Percentiles rank a stretch among this genome's conserved stretches.
These are phyloP conservation scores for Myriosclerotinia scirpicola DNA, from an alignment of 2,329 filamentous ascomycete species.

Conservation along the genomic window DNA sequence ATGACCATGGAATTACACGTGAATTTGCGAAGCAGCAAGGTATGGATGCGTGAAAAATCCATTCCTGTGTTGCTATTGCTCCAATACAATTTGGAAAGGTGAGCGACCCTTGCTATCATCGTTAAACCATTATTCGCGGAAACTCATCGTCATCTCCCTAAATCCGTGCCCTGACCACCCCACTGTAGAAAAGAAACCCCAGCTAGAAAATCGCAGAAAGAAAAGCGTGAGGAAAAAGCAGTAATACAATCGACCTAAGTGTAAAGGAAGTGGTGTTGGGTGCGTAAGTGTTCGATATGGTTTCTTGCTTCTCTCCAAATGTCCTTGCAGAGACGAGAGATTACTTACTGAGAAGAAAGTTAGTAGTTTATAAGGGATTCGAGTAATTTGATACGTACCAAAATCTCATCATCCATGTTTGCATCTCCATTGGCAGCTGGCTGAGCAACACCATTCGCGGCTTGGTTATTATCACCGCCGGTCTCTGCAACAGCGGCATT, in stretches of 20 bases:
- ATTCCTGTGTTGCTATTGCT: conserved; percentile 13
- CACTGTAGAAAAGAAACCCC: conserved; percentile 20
- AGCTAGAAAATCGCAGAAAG: conserved; percentile 13
- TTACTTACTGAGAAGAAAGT: conserved; percentile 1
- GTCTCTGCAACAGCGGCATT: conserved; percentile 50
- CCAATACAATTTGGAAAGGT: conserved; percentile 19
- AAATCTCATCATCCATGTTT: conserved; percentile 66
- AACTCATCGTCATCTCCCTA: conserved; percentile 8
- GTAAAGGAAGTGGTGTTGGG: conserved; percentile 4
- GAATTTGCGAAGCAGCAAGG: not conserved
- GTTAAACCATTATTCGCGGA: conserved; percentile 17
- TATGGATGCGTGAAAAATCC: not conserved
- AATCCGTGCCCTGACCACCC: conserved; percentile 4
- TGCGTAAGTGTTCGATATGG: conserved; percentile 7
- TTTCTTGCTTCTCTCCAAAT: not conserved
- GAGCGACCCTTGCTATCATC: conserved; percentile 19
- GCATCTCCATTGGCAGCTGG: conserved; percentile 51
- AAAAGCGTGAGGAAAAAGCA: conserved; percentile 19
- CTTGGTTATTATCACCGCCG: conserved; percentile 50
- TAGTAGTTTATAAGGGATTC: not conserved
- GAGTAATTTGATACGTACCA: conserved; percentile 28
- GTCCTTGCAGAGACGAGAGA: not conserved
- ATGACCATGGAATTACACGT: not conserved
- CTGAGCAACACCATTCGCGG: conserved; percentile 46
- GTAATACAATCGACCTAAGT: conserved; percentile 24